Conservation (phyloP, 768 basidiomycete genomes). For the Cyathus striatus region DNA sequence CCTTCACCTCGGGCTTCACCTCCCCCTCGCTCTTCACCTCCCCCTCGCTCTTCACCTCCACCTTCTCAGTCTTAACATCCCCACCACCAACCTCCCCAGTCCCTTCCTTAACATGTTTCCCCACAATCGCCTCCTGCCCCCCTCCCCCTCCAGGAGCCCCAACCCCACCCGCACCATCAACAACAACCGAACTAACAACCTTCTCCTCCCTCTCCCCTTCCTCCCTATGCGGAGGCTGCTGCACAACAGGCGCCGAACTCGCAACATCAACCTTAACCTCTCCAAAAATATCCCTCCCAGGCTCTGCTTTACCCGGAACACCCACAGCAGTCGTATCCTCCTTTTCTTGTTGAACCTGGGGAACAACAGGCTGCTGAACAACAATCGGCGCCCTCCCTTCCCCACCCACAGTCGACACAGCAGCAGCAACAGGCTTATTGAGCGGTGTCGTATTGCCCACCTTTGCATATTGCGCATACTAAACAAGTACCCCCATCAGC, state of each 20-base stretch:
- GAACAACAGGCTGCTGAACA: constrained; percentile 28
- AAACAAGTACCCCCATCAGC: constrained; percentile 4
- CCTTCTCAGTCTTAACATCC: constrained; percentile 6
- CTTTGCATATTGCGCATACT: constrained; percentile 57
- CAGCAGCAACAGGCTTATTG: constrained; percentile 24
- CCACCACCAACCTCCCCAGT: not conserved
- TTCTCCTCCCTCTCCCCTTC: constrained; percentile 22
- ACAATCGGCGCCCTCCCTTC: constrained; percentile 54
- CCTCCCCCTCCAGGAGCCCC: constrained; percentile 4
- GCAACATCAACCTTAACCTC: constrained; percentile 40
- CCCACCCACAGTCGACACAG: constrained; percentile 43
- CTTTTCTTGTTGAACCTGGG: constrained; percentile 6
- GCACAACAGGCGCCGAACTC: constrained; percentile 33
- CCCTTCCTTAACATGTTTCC: constrained; percentile 1
- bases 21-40: constrained; percentile 1
- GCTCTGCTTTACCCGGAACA: constrained; percentile 55
- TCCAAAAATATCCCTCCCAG: constrained; percentile 70
- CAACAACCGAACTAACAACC: constrained; percentile 28
- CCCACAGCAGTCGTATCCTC: constrained; percentile 27
- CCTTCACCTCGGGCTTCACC: constrained; percentile 3
- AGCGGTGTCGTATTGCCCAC: constrained; percentile 30
- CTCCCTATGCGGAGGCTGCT: constrained; percentile 7
- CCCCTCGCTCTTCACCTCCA: constrained; percentile 5
- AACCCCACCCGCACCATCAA: constrained; percentile 3
- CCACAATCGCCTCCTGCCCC: constrained; percentile 2